Evolutionary conservation across 192 early-diverging fungal species (phyloP).

Genomic region (Coemansia sp.): DNA sequence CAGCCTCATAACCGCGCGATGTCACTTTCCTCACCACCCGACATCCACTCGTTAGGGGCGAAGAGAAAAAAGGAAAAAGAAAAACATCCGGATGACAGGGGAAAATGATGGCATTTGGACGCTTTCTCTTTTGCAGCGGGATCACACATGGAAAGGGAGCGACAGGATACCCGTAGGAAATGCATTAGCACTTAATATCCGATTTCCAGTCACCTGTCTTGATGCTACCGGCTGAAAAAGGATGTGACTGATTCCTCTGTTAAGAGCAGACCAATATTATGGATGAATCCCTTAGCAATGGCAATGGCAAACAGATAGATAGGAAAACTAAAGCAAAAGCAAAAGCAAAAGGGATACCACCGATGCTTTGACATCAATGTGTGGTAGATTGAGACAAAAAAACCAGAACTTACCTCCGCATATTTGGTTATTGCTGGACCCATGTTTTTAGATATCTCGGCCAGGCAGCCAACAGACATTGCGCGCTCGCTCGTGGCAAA

Average conservation of each 20-base stretch:
- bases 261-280: background rate
- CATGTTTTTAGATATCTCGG: conserved; percentile 71
- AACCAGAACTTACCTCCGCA: conserved; percentile 43
- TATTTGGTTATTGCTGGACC: conserved; percentile 50
- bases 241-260: background rate
- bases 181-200: conserved; percentile 11
- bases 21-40: background rate
- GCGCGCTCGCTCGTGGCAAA: conserved; percentile 76
- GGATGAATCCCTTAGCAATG: background rate
- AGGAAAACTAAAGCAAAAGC: background rate
- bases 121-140: background rate
- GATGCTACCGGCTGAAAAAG: background rate
- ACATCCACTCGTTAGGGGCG: background rate
- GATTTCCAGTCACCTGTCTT: background rate
- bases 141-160: background rate
- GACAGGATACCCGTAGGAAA: background rate
- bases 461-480: conserved; percentile 87
- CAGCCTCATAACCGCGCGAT: background rate
- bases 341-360: background rate
- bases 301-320: background rate
- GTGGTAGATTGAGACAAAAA: background rate
- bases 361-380: conserved; percentile 3
- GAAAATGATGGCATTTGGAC: background rate
- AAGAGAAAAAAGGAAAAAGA: background rate
- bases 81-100: background rate